A percentile compares a stretch with the other conserved stretches of the same genome.
Conservation (phyloP, 2,329 filamentous ascomycete species). For the Aspergillus eucalypticola region DNA sequence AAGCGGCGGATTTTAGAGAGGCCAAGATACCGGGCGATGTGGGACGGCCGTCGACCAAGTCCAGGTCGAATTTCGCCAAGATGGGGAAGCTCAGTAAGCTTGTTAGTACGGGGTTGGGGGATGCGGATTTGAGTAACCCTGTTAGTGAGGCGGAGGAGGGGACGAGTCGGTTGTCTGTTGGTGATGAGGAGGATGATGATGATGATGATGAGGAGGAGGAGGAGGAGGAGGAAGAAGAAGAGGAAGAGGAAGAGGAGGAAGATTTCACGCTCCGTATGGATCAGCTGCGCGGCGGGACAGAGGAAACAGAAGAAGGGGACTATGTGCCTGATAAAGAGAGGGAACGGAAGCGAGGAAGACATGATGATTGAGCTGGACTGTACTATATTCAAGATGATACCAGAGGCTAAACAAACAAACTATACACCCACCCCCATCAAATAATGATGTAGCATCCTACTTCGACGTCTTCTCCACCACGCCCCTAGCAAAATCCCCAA, state of each 20-base stretch:
- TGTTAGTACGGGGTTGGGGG: conserved; percentile 39
- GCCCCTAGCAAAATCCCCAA: conserved; percentile 73
- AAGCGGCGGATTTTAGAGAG: conserved; percentile 25
- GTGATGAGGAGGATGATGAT: conserved; percentile 10
- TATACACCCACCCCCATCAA: conserved; percentile 11
- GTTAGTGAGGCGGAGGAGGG: conserved; percentile 26
- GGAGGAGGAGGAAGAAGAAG: conserved; percentile 12
- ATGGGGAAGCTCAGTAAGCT: conserved; percentile 43
- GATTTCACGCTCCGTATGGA: conserved; percentile 17
- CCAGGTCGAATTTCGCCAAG: conserved; percentile 29
- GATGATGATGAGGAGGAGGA: no score
- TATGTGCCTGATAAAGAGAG: conserved; percentile 22
- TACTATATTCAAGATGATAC: neutral
- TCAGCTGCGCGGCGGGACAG: conserved; percentile 29
- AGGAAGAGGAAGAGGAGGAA: conserved; percentile 15
- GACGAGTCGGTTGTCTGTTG: conserved; percentile 10
- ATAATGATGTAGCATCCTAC: neutral
- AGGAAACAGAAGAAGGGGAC: conserved; percentile 30
- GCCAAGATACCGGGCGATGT: conserved; percentile 31
- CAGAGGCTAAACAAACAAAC: neutral
- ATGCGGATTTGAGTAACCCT: conserved; percentile 27
- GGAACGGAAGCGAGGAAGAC: conserved; percentile 23
- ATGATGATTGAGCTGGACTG: neutral
- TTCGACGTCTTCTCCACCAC: conserved; percentile 69
- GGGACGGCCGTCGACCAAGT: conserved; percentile 28